Evolutionary conservation across 2,329 filamentous ascomycete genomes (phyloP), one percentile per base, ranked within the genome.

Genomic region (Atkinsonella texensis): DNA sequence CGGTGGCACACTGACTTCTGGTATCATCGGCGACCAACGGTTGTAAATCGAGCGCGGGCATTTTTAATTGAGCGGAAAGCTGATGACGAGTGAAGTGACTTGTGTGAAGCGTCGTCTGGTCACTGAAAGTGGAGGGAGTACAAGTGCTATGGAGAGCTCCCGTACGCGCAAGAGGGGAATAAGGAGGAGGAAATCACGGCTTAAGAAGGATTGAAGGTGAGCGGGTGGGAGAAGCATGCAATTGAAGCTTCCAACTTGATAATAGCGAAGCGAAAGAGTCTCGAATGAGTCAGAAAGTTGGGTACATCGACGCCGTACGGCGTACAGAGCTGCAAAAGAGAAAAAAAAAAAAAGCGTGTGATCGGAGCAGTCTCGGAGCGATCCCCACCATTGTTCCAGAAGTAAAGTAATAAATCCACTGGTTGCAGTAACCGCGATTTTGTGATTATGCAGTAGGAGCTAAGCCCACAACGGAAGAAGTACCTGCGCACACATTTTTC

Each of bases 11-110:
- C 68, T 68, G 48, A 70, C 68, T 63, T 66, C 68, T 64, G 49
- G 67, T 69, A 54, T 76, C 73, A 62, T 76, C 74, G 48, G 72
- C 68, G 54, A 65, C 65, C 54, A 71, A 65, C 50, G 69, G 65
- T 52, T 63, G 60, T 60, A 70, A 67, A 48, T 71, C 66, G 55
- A 67, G 58, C 58, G 66, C 68, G 54, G 71, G 65, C 71, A 74
- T 73, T 46, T 49, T 67, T 55, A 6, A n/a, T 18, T 42, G 4
- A 17, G 40, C 12, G 41, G 11, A n/a, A 41, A 38, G 33, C 18
- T 35, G 32, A 15, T 38, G 18, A 39, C 31, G 20, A 6, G 32
- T 9, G 35, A 12, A 9, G 45, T 43, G 18, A 43, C 11, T 15
- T 38, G 35, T 28, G 7, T 28, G 28, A 28, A 28, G 28, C 28